Conservation (phyloP, 1,139 yeast species). For the Scheffersomyces segobiensis region DNA sequence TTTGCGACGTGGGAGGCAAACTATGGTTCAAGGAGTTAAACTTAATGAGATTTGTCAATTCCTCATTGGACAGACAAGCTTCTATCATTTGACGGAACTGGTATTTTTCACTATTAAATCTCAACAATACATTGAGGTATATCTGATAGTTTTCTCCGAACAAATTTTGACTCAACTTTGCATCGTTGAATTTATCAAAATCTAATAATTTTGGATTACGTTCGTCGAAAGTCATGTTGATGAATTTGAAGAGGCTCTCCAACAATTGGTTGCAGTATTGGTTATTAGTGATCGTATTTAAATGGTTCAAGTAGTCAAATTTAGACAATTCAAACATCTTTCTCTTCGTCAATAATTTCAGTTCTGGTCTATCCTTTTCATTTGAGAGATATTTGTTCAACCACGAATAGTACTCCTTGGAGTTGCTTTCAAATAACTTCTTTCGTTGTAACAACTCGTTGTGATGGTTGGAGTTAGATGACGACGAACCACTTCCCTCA, state of each 20-base stretch:
- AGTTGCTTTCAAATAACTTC: constrained; percentile 67
- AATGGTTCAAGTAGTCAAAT: constrained; percentile 67
- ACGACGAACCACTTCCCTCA: background rate
- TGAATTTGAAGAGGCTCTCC: constrained; percentile 41
- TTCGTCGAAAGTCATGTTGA: constrained; percentile 20
- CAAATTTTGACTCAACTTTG: constrained; percentile 22
- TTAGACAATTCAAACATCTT: constrained; percentile 68
- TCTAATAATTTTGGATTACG: constrained; percentile 18
- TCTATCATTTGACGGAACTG: constrained; percentile 47
- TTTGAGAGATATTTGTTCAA: constrained; percentile 65
- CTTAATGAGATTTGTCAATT: constrained; percentile 35
- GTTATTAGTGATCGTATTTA: constrained; percentile 59
- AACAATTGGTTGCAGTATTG: constrained; percentile 44
- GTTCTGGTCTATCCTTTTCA: constrained; percentile 62
- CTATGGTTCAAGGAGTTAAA: constrained; percentile 27
- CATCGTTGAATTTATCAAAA: constrained; percentile 19
- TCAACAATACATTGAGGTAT: constrained; percentile 34
- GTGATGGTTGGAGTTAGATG: constrained; percentile 6
- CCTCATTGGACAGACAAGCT: constrained; percentile 43
- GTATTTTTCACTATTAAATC: constrained; percentile 45
- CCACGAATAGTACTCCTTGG: constrained; percentile 77
- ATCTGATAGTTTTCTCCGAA: constrained; percentile 31
- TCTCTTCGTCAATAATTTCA: constrained; percentile 59
- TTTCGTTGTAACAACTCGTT: constrained; percentile 25
- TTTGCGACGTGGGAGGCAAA: background rate